phyloP scores from a whole-genome alignment of 2,329 filamentous ascomycete species.

The Colletotrichum abscissum region DNA sequence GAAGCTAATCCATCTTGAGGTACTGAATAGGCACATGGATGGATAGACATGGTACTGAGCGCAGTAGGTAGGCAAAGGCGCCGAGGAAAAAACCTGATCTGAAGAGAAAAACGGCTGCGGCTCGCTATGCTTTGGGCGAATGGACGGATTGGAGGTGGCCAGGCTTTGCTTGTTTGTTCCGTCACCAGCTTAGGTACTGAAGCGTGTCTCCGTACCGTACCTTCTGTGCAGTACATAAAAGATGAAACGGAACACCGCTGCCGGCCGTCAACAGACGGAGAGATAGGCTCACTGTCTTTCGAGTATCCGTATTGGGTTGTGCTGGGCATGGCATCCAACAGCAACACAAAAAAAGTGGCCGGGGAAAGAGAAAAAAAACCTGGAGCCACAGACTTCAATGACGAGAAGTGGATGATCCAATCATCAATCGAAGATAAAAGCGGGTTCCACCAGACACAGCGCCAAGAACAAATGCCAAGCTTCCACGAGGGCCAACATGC shows the following conservation, averaged over 20 bases:
- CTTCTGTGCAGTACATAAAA: background rate
- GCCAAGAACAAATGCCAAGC: conserved; percentile 2
- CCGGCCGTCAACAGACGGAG: background rate
- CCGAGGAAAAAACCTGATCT: background rate
- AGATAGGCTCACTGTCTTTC: background rate
- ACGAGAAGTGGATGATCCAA: background rate
- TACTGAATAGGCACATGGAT: background rate
- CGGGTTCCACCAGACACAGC: background rate
- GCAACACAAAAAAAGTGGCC: background rate
- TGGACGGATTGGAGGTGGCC: no score
- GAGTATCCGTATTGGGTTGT: no score
- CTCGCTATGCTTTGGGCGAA: no score
- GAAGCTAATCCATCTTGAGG: background rate
- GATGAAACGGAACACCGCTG: background rate
- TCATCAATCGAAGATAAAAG: background rate
- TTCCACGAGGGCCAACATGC: background rate
- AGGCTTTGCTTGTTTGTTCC: background rate
- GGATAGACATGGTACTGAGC: background rate
- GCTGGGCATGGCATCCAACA: background rate
- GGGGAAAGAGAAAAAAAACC: background rate
- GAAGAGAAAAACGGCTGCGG: no score
- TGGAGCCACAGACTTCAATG: background rate
- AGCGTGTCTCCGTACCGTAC: background rate
- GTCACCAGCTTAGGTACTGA: background rate
- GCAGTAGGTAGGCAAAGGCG: background rate